Base-by-base conservation (phyloP, 768 basidiomycete genomes). In the Lentinula boryana region DNA sequence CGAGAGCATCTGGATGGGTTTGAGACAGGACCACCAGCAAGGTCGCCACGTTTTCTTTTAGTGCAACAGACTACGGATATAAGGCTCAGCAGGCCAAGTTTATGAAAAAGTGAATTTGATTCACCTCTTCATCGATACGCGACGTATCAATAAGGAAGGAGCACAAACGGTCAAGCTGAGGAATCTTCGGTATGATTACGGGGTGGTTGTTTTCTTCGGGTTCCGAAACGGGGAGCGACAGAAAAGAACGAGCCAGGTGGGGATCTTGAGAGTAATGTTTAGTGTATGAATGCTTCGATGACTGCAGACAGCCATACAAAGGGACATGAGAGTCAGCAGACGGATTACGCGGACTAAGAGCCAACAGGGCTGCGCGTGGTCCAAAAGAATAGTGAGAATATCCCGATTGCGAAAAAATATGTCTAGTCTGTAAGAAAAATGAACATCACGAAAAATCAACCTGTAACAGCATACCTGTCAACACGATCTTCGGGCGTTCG, bases 271-370 rank as follows among this genome's bases (percentile, higher is more conserved):
- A 32, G 44, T 18, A 41, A 57, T 58, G 33, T 54, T 63, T 61
- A 60, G 53, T 21, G 40, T 38, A 46, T 60, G 21, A 50, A 56
- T 21, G 50, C 35, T 62, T 6, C 33, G 36, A 58, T 15, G 43
- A 21, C 16, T 48, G 55, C 23, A 31, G 52, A 52, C 44, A 27
- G 53, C 73, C 85, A 63, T 65, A 87, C 84, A 77, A 38, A 82
- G 81, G 18, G 82, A 82, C 43, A 89, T 68, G 57, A 84, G 69
- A 16, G 80, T 68, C 31, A 91, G 71, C 13, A 86, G 63, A n/a
- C 81, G 78, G 16, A 78, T 71, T 41, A 77, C 74, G 12, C 78
- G 76, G 51, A 72, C 69, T 7, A 89, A 68, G 31, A 89, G 68
- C 75, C 80, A 80, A 4, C 67, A 62, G 2, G 87, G 83, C 56